phyloP scores from a whole-genome alignment of 2,329 filamentous ascomycete genomes.

The Verticillium alfalfae region DNA sequence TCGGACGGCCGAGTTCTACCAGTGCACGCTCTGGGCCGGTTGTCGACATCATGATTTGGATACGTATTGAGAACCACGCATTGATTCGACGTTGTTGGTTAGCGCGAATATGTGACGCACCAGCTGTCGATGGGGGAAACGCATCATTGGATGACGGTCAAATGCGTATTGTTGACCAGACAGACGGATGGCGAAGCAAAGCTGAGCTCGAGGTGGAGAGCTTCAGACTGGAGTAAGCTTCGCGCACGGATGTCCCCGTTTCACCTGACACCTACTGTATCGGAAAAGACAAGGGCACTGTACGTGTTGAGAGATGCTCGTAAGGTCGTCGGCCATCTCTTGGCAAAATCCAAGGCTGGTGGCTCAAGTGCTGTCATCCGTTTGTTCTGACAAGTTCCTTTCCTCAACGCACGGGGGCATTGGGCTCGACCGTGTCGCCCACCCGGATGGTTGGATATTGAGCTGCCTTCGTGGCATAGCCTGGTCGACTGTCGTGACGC shows the following conservation, averaged over 20 bases:
- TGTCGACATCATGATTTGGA: too few species aligned
- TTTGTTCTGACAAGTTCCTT: not conserved
- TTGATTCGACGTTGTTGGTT: not conserved
- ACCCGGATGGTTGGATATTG: conserved; percentile 38
- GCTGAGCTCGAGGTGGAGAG: not conserved
- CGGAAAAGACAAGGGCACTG: not conserved
- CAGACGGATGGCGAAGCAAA: not conserved
- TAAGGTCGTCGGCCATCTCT: not conserved
- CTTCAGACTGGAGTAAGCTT: not conserved
- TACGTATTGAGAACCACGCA: not conserved
- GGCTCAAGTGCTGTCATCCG: not conserved
- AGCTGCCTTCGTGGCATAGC: conserved; percentile 8
- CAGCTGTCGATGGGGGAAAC: not conserved
- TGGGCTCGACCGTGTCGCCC: conserved; percentile 37
- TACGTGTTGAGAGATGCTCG: not conserved
- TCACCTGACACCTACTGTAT: not conserved
- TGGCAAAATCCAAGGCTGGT: not conserved
- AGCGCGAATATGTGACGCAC: not conserved
- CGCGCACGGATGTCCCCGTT: not conserved
- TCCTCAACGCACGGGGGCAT: not conserved
- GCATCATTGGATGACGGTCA: not conserved
- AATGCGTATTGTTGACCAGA: not conserved
- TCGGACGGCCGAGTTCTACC: not conserved
- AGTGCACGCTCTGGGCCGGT: too few species aligned
- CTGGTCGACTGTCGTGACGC: conserved; percentile 35